Evolutionary conservation across 192 early-diverging fungal species (phyloP).

Genomic region (Coemansia sp.): DNA sequence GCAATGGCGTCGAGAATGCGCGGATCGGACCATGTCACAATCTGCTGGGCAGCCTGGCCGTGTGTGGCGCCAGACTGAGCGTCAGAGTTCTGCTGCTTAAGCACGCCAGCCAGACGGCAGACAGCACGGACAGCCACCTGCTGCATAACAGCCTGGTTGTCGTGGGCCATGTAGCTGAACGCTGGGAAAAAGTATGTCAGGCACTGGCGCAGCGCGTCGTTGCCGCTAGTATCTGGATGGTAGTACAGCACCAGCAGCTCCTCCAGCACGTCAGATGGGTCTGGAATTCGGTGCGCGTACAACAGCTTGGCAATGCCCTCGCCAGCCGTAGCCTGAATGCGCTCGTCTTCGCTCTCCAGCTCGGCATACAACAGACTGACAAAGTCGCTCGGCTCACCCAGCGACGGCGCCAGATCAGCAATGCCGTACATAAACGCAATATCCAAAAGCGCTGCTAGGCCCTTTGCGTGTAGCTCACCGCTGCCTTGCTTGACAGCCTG

Average conservation of each 20-base stretch:
- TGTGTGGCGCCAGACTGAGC: slow-evolving; percentile 32
- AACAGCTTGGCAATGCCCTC: slow-evolving; percentile 79
- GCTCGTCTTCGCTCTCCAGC: slow-evolving; percentile 60
- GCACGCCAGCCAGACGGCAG: slow-evolving; percentile 34
- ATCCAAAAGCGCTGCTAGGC: slow-evolving; percentile 66
- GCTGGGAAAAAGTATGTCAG: slow-evolving; percentile 88
- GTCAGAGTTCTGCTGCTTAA: slow-evolving; percentile 37
- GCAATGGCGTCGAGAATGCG: slow-evolving; percentile 60
- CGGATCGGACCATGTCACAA: slow-evolving; percentile 78
- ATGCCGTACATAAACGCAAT: slow-evolving; percentile 55
- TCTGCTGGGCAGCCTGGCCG: slow-evolving; percentile 67
- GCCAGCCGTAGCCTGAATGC: slow-evolving; percentile 68
- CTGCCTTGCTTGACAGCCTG: slow-evolving; percentile 56
- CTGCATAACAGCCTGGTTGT: slow-evolving; percentile 69
- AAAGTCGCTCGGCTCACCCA: slow-evolving; percentile 46
- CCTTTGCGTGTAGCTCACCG: slow-evolving; percentile 63
- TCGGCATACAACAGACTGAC: slow-evolving; percentile 56
- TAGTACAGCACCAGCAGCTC: slow-evolving; percentile 81
- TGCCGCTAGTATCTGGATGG: slow-evolving; percentile 66
- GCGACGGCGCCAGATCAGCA: slow-evolving; percentile 38
- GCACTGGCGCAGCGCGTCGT: slow-evolving; percentile 76
- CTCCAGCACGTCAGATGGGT: slow-evolving; percentile 58
- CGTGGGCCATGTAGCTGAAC: slow-evolving; percentile 72
- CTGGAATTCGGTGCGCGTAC: slow-evolving; percentile 55
- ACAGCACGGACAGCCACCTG: slow-evolving; percentile 55